phyloP scores from a whole-genome alignment of 495 filamentous ascomycete genomes.

The Neurospora discreta region DNA sequence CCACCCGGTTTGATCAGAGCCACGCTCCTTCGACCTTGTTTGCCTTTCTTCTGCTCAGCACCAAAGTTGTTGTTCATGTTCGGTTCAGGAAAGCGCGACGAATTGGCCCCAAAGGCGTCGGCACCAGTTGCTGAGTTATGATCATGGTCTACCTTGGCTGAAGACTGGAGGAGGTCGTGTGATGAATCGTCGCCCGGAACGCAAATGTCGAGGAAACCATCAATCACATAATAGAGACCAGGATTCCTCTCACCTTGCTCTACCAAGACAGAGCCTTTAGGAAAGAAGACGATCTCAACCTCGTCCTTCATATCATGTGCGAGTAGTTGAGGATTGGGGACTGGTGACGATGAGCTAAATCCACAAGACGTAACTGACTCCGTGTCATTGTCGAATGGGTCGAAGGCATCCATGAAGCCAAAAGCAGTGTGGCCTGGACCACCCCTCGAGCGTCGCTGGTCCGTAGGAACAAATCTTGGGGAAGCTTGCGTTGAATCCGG shows the following conservation, averaged over 20 bases:
- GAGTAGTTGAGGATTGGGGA: constrained; percentile 38
- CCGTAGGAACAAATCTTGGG: constrained; percentile 74
- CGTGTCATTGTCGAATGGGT: constrained; percentile 70
- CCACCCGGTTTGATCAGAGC: constrained; percentile 93
- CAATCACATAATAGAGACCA: constrained; percentile 93
- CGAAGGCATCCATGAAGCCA: constrained; percentile 86
- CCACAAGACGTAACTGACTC: constrained; percentile 67
- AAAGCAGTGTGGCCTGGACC: constrained; percentile 78
- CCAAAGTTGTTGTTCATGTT: constrained; percentile 6
- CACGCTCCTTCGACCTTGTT: constrained; percentile 46
- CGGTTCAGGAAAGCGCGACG: constrained; percentile 10
- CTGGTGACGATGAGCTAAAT: constrained; percentile 25
- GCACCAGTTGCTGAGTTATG: constrained; percentile 7
- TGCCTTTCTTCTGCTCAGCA: constrained; percentile 11
- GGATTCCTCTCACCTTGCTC: constrained; percentile 95
- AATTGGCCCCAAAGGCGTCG: constrained; percentile 17
- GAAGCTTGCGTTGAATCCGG: constrained; percentile 72
- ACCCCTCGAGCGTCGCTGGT: constrained; percentile 72
- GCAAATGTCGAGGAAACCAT: constrained; percentile 91
- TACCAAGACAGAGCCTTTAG: constrained; percentile 87
- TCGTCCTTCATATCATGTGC: constrained; percentile 74
- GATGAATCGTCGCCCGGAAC: constrained; percentile 29
- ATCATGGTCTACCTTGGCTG: constrained; percentile 10
- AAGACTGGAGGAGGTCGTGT: constrained; percentile 23
- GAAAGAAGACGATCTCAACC: constrained; percentile 96